Evolutionary conservation across 768 basidiomycete species (phyloP).

Genomic region (Collybiopsis luxurians): DNA sequence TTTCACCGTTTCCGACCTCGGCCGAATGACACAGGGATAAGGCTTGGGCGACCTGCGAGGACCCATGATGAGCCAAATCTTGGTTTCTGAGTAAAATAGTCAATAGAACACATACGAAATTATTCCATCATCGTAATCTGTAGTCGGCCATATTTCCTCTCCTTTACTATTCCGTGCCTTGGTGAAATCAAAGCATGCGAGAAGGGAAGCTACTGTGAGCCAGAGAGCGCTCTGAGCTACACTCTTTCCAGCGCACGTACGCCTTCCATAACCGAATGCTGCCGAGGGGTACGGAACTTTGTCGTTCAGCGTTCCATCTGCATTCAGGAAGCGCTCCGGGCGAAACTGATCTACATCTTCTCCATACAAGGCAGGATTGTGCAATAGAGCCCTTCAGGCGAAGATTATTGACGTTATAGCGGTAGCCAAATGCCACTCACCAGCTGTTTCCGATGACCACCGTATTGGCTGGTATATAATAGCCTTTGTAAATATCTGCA

Average conservation of each 20-base stretch:
- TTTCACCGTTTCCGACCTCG: too few species aligned
- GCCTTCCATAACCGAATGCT: constrained; percentile 15
- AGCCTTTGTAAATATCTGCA: constrained; percentile 21
- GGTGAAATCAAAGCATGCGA: neutral
- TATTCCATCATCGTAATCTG: constrained; percentile 1
- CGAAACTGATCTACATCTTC: constrained; percentile 25
- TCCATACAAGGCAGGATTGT: constrained; percentile 18
- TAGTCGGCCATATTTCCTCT: neutral
- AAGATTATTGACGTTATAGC: neutral
- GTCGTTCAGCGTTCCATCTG: neutral
- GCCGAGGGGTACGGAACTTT: constrained; percentile 6
- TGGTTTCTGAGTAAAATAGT: too few species aligned
- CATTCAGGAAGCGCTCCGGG: constrained; percentile 25
- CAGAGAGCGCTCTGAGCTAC: neutral
- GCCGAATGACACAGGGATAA: too few species aligned
- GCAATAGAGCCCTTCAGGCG: constrained; percentile 13
- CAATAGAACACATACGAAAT: neutral
- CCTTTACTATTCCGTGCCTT: constrained; percentile 1
- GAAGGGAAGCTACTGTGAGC: neutral
- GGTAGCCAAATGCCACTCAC: neutral
- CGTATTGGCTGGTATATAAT: constrained; percentile 20
- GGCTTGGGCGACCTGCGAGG: too few species aligned
- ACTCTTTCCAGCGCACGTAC: neutral
- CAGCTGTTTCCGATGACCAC: constrained; percentile 19
- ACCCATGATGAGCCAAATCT: too few species aligned